Evolutionary conservation across 495 filamentous ascomycete species (phyloP), one percentile per base, ranked within the genome.

Genomic region (Aspergillus heteromorphus): DNA sequence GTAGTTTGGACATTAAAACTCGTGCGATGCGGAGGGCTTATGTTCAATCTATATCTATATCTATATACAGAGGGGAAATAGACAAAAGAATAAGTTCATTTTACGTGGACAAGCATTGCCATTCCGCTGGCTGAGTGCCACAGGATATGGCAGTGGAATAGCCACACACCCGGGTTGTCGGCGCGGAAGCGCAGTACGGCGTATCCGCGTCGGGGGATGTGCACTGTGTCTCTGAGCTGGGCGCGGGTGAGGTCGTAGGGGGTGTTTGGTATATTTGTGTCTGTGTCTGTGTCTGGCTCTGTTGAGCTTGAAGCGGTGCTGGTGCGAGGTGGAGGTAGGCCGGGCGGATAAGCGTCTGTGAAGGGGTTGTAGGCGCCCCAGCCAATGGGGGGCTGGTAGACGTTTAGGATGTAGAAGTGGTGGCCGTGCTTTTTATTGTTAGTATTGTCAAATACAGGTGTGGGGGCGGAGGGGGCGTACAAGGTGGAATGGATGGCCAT

Each of bases 381-480:
- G 51, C 71, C 70, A 17, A 57, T 63, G 4, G 58, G 25, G 6
- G 67, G 48, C 51, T 68, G 45, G 43, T 69, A 58, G 3, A 83
- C 75, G 20, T 72, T 68, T 13, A 89, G 73, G 14, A 89, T 74
- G 63, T 92, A 91, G 72, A 92, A 93, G 60, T 86, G 80, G 71
- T 95, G 88, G 4, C 90, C 90, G 73, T 95, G 91, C 45, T 92
- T 70, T 73, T 43, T 36, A 19, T 40, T 20, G 34, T 19, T 17
- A 30, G 20, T 2, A 1, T 41, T 21, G 43, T 11, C 11, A 6
- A 42, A 27, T 16, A 6, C 13, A n/a, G 9, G 30, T 19, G 40
- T 6, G 45, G 9, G 38, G 19, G 7, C 16, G 7, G 29, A 38
- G 34, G 48, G 48, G 29, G 53, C 58, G 20, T 65, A 77, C 74